Percentiles rank a stretch among this genome's conserved stretches.
Evolutionary conservation across 768 basidiomycete species (phyloP).

Genomic region (Suillus subalutaceus): DNA sequence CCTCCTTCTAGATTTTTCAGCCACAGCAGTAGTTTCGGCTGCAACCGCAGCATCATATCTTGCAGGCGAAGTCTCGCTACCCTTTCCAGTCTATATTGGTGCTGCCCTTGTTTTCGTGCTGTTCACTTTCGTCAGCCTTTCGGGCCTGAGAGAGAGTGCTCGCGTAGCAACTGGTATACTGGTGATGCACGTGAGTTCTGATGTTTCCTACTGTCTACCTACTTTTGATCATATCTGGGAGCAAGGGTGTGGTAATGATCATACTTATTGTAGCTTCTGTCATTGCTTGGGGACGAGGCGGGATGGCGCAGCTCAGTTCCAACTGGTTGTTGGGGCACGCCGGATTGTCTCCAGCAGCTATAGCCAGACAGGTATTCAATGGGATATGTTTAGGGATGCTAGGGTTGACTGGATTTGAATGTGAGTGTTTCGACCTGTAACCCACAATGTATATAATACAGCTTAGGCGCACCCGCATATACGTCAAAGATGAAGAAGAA

Average conservation of each 20-base stretch:
- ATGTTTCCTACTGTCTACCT: neutral
- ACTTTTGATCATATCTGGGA: slow-evolving; percentile 1
- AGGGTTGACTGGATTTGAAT: slow-evolving; percentile 73
- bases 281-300: slow-evolving; percentile 54
- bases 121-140: slow-evolving; percentile 57
- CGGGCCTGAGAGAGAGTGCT: slow-evolving; percentile 65
- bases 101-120: slow-evolving; percentile 55
- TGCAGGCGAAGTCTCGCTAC: slow-evolving; percentile 59
- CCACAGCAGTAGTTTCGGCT: slow-evolving; percentile 72
- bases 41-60: slow-evolving; percentile 73
- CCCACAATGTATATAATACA: neutral
- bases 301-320: slow-evolving; percentile 46
- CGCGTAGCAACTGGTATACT: slow-evolving; percentile 60
- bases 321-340: slow-evolving; percentile 55
- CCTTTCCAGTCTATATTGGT: slow-evolving; percentile 56
- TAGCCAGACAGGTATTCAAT: slow-evolving; percentile 56
- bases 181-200: slow-evolving; percentile 54
- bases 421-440: slow-evolving; percentile 31
- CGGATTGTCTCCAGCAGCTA: slow-evolving; percentile 29
- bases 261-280: slow-evolving; percentile 51
- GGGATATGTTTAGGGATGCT: slow-evolving; percentile 75
- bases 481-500: slow-evolving; percentile 60
- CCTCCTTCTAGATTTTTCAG: slow-evolving; percentile 70
- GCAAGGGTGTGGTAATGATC: slow-evolving; percentile 57
- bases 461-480: slow-evolving; percentile 64